A percentile compares a stretch with the other conserved stretches of the same genome.
phyloP scores from a whole-genome alignment of 179 eudicot species.

The Camellia oleifera region DNA sequence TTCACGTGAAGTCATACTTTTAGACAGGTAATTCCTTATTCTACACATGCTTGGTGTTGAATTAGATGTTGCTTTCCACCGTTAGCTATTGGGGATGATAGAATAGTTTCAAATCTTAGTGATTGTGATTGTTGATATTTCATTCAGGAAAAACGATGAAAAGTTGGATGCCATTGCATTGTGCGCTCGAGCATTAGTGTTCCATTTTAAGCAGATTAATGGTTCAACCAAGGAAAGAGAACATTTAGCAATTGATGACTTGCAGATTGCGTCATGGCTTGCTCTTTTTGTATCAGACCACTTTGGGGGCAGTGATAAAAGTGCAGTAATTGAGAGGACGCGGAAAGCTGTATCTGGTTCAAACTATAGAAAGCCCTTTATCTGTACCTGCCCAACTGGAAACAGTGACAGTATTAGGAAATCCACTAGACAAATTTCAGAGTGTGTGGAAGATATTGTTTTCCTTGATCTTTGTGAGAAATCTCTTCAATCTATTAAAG shows the following conservation, averaged over 20 bases:
- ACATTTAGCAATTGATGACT: slow-evolving; percentile 36
- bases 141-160: slow-evolving; percentile 70
- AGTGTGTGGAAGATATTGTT: slow-evolving; percentile 46
- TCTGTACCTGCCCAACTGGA: slow-evolving; percentile 86
- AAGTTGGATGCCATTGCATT: slow-evolving; percentile 66
- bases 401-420: slow-evolving; percentile 37
- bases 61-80: neutral
- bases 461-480: slow-evolving; percentile 69
- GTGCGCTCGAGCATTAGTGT: slow-evolving; percentile 65
- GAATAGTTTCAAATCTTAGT: neutral
- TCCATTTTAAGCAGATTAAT: slow-evolving; percentile 53
- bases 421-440: slow-evolving; percentile 30
- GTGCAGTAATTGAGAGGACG: slow-evolving; percentile 50
- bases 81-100: neutral
- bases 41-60: neutral
- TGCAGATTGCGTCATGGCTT: slow-evolving; percentile 87
- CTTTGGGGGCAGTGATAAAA: slow-evolving; percentile 93
- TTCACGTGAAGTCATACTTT: slow-evolving; percentile 88
- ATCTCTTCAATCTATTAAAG: slow-evolving; percentile 61
- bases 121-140: slow-evolving; percentile 11
- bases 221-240: slow-evolving; percentile 38
- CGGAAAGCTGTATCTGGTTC: slow-evolving; percentile 84
- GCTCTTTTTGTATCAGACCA: slow-evolving; percentile 93
- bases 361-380: slow-evolving; percentile 79
- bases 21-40: slow-evolving; percentile 62